Conservation (phyloP, 768 basidiomycete species). For the Rubroboletus satanas region DNA sequence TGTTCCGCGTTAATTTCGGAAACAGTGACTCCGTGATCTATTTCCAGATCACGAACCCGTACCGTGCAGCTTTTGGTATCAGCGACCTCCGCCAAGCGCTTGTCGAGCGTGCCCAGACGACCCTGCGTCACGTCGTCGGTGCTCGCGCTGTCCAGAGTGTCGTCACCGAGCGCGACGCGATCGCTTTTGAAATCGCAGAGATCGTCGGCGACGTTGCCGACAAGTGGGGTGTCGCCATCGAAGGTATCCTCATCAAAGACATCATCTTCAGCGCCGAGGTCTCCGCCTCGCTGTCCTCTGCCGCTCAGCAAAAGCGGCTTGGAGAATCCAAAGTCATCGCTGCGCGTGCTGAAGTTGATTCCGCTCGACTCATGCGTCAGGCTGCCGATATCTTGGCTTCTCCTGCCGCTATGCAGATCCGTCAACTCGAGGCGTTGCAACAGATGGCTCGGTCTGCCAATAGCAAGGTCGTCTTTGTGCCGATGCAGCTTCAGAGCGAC, state of each 20-base stretch:
- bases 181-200: slow-evolving; percentile 94
- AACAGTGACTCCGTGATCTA: slow-evolving; percentile 87
- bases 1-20: slow-evolving; percentile 2
- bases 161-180: slow-evolving; percentile 94
- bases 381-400: slow-evolving; percentile 93
- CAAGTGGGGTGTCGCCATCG: slow-evolving; percentile 97
- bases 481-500: slow-evolving; percentile 85
- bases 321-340: slow-evolving; percentile 97
- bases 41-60: slow-evolving; percentile 86
- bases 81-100: slow-evolving; percentile 83
- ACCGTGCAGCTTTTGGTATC: slow-evolving; percentile 94
- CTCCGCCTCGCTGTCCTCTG: slow-evolving; percentile 85
- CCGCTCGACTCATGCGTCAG: slow-evolving; percentile 93
- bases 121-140: slow-evolving; percentile 95
- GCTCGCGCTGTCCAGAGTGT: slow-evolving; percentile 93
- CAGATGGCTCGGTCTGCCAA: slow-evolving; percentile 88
- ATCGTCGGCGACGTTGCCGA: slow-evolving; percentile 90
- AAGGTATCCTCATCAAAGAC: slow-evolving; percentile 93
- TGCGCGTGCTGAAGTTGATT: slow-evolving; percentile 92
- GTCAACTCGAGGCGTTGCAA: slow-evolving; percentile 94
- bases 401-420: slow-evolving; percentile 97
- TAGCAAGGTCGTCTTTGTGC: slow-evolving; percentile 92
- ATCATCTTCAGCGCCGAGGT: slow-evolving; percentile 92
- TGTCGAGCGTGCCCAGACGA: slow-evolving; percentile 86
- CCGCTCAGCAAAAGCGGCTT: slow-evolving; percentile 95